phyloP scores from a whole-genome alignment of 306 rosid genomes.

The Prunus armeniaca region DNA sequence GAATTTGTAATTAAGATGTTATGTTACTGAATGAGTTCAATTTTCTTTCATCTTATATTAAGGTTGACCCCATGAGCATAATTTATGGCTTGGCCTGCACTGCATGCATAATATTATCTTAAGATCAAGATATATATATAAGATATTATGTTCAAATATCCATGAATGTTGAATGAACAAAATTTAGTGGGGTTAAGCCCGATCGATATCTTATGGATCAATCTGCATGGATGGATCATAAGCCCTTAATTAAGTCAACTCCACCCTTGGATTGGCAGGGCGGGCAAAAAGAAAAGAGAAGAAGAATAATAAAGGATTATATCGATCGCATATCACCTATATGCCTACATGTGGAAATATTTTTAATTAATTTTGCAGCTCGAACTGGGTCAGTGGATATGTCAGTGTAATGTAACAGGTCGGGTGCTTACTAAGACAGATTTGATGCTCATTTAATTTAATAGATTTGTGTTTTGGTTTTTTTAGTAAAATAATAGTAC shows the following conservation, averaged over 20 bases:
- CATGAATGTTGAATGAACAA: neutral
- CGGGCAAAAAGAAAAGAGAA: neutral
- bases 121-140: too few species aligned
- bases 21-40: too few species aligned
- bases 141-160: too few species aligned
- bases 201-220: neutral
- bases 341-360: neutral
- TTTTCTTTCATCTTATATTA: too few species aligned
- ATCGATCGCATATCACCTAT: neutral
- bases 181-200: neutral
- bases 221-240: neutral
- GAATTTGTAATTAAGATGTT: too few species aligned
- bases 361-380: neutral
- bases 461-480: neutral
- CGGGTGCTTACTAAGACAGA: neutral
- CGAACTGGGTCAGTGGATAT: neutral
- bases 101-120: too few species aligned
- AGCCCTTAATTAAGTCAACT: neutral
- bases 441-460: neutral
- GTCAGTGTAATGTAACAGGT: neutral
- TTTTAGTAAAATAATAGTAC: too few species aligned
- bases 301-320: neutral
- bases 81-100: too few species aligned
- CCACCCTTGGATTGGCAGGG: neutral
- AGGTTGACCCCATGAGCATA: too few species aligned